phyloP scores from a whole-genome alignment of 176 grass and related monocot genomes.

The Rhynchospora breviuscula region DNA sequence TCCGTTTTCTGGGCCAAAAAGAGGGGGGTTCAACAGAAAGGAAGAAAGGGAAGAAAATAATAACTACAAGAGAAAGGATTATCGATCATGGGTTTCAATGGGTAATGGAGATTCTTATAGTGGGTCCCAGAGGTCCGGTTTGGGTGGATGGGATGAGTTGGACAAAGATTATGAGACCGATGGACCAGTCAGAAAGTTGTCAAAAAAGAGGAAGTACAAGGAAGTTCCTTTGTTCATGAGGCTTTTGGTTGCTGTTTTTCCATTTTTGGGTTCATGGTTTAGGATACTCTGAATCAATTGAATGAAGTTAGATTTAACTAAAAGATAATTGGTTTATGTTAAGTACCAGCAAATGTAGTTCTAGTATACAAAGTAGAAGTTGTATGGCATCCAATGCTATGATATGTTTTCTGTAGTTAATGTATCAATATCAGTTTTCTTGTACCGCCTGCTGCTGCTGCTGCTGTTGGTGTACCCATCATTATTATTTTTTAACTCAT shows the following conservation, averaged over 20 bases:
- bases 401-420: not conserved
- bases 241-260: constrained; percentile 71
- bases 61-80: constrained; percentile 20
- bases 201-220: constrained; percentile 44
- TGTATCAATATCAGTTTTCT: not conserved
- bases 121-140: constrained; percentile 14
- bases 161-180: constrained; percentile 20
- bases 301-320: not conserved
- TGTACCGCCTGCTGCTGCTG: too few species aligned
- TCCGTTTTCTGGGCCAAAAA: constrained; percentile 8
- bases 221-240: constrained; percentile 60
- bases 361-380: not conserved
- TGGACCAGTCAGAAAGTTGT: constrained; percentile 25
- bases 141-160: constrained; percentile 86
- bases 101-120: not conserved
- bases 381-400: not conserved
- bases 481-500: too few species aligned
- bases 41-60: constrained; percentile 18
- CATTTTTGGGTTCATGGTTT: constrained; percentile 87
- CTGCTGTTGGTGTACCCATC: too few species aligned
- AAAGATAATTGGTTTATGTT: not conserved
- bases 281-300: constrained; percentile 41
- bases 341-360: not conserved
- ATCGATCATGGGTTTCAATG: constrained; percentile 40
- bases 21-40: constrained; percentile 16